Evolutionary conservation across 306 rosid species (phyloP).

Genomic region (Dalbergia cultrata): DNA sequence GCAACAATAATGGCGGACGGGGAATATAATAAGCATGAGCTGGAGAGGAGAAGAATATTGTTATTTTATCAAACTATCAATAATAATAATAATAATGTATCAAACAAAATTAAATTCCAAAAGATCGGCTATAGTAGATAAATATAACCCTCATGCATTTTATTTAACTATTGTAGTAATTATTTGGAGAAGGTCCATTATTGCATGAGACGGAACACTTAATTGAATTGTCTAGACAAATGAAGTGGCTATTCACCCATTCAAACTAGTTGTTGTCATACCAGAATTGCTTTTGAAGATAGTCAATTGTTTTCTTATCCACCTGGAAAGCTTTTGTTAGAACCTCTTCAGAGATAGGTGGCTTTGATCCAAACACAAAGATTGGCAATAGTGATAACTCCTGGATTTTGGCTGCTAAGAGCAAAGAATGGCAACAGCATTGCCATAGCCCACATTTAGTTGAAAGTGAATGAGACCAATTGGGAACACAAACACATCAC

Average conservation of each 20-base stretch:
- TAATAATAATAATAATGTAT: too few relatives aligned
- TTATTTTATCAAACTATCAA: too few relatives aligned
- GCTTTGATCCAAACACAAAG: constrained; percentile 44
- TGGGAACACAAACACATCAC: constrained; percentile 26
- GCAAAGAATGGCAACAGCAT: neutral
- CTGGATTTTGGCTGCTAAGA: constrained; percentile 16
- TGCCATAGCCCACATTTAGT: neutral
- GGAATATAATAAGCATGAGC: too few relatives aligned
- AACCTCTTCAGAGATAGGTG: constrained; percentile 36
- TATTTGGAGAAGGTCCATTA: too few relatives aligned
- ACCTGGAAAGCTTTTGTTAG: constrained; percentile 34
- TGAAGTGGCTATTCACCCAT: neutral
- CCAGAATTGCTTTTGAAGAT: constrained; percentile 37
- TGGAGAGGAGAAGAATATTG: too few relatives aligned
- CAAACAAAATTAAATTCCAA: too few relatives aligned
- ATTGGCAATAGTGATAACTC: neutral
- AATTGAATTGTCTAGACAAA: neutral
- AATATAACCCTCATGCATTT: too few relatives aligned
- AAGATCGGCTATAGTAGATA: too few relatives aligned
- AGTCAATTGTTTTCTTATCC: constrained; percentile 2
- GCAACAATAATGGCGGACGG: too few relatives aligned
- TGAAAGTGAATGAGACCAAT: neutral
- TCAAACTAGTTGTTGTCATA: neutral
- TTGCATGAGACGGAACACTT: neutral
- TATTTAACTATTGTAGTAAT: too few relatives aligned